These are phyloP conservation scores for Starmerella apicola DNA, from an alignment of 805 yeast genomes.

Conservation along the genomic window DNA sequence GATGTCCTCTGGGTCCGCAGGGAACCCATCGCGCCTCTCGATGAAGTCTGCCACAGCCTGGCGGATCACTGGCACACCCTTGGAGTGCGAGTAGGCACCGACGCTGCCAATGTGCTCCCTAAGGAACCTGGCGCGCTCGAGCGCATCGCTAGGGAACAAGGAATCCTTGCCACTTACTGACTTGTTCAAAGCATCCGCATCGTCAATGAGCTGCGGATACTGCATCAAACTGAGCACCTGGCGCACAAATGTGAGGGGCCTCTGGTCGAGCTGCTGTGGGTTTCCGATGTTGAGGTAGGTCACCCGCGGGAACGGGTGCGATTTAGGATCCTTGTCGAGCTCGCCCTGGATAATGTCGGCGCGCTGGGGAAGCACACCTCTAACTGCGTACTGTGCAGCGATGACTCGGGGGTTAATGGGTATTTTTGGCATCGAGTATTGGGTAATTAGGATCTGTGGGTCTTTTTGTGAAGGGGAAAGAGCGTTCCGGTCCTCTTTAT, in stretches of 20 bases:
- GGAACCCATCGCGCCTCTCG: constrained; percentile 60
- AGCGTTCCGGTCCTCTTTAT: too few relatives aligned
- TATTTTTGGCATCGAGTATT: too few relatives aligned
- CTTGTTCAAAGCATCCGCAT: too few relatives aligned
- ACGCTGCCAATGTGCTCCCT: constrained; percentile 60
- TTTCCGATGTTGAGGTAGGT: constrained; percentile 92
- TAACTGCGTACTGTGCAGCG: constrained; percentile 87
- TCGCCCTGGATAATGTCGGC: constrained; percentile 70
- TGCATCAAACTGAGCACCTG: constrained; percentile 79
- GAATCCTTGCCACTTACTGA: too few relatives aligned
- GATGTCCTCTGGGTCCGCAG: constrained; percentile 56
- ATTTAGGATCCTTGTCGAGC: constrained; percentile 41
- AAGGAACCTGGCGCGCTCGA: constrained; percentile 53
- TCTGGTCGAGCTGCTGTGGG: constrained; percentile 92
- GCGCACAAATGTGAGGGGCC: constrained; percentile 89
- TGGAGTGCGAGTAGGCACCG: constrained; percentile 92
- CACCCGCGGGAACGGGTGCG: constrained; percentile 64
- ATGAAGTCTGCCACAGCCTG: constrained; percentile 74
- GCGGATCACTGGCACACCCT: constrained; percentile 67
- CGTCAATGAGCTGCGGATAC: constrained; percentile 57
- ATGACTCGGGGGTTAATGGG: constrained; percentile 35
- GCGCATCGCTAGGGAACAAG: constrained; percentile 44
- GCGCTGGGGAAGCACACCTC: constrained; percentile 86
- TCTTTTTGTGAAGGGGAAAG: too few relatives aligned
- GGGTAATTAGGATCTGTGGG: too few relatives aligned